A percentile compares a stretch with the other conserved stretches of the same genome.
Conservation (phyloP, 148 eudicot species). For the Mesembryanthemum crystallinum region DNA sequence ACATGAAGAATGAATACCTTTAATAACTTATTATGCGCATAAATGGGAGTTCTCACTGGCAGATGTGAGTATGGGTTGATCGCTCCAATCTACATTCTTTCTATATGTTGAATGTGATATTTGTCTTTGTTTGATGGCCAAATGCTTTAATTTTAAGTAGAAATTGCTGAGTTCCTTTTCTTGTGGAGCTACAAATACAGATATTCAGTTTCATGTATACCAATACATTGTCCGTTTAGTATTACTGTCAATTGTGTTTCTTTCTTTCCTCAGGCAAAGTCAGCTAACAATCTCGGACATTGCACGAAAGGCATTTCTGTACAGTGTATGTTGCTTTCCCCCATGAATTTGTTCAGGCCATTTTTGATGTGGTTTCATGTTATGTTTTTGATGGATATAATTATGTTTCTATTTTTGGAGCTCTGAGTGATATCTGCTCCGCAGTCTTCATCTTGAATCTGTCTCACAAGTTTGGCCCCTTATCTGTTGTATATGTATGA, state of each 20-base stretch:
- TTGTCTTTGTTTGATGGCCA: not conserved
- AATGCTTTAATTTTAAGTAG: not conserved
- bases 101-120: not conserved
- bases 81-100: no score
- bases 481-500: not conserved
- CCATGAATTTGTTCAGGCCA: not conserved
- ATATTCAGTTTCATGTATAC: not conserved
- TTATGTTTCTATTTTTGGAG: not conserved
- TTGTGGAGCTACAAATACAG: not conserved
- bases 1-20: no score
- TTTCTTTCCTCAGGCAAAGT: slow-evolving; percentile 56
- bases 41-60: no score
- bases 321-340: slow-evolving; percentile 65
- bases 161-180: not conserved
- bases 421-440: not conserved
- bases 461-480: not conserved
- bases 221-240: not conserved
- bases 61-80: not conserved
- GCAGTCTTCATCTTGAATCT: not conserved
- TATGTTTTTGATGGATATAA: not conserved
- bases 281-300: slow-evolving; percentile 90
- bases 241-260: not conserved
- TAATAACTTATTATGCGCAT: no score
- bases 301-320: slow-evolving; percentile 92
- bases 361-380: not conserved